These are phyloP conservation scores for Stemphylium beticola DNA, from an alignment of 2,329 filamentous ascomycete genomes.

Conservation along the genomic window DNA sequence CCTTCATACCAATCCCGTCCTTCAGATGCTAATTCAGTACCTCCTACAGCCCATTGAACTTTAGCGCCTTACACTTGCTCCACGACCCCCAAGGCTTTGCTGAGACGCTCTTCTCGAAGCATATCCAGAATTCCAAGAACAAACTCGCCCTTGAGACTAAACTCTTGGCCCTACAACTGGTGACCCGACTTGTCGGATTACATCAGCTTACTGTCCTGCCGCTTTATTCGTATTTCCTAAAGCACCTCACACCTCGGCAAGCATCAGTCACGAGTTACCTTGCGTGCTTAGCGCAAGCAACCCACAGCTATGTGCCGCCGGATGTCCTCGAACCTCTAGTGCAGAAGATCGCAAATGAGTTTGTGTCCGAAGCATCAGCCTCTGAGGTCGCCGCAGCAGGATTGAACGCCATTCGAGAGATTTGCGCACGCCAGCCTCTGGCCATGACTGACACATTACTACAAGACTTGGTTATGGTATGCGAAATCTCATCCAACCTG, in stretches of 20 bases:
- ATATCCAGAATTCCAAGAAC: conserved; percentile 84
- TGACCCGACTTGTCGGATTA: conserved; percentile 87
- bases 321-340: conserved; percentile 90
- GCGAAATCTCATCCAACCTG: neutral
- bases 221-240: conserved; percentile 77
- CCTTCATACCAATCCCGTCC: too few relatives aligned
- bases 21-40: neutral
- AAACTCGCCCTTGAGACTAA: conserved; percentile 89
- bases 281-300: conserved; percentile 88
- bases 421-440: conserved; percentile 90
- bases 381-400: conserved; percentile 90
- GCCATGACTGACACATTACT: conserved; percentile 96
- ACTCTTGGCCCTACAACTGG: conserved; percentile 85
- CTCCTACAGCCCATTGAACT: conserved; percentile 72
- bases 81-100: conserved; percentile 95
- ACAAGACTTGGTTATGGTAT: conserved; percentile 83
- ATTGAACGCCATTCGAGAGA: conserved; percentile 91
- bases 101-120: conserved; percentile 86
- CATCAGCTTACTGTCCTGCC: conserved; percentile 90
- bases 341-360: conserved; percentile 97
- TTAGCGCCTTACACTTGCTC: conserved; percentile 90
- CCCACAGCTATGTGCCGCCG: conserved; percentile 88
- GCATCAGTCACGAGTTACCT: conserved; percentile 91
- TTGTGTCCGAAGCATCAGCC: conserved; percentile 92
- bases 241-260: conserved; percentile 56